Base-by-base conservation (phyloP, 2,329 filamentous ascomycete genomes). In the Furcasterigmium furcatum region DNA sequence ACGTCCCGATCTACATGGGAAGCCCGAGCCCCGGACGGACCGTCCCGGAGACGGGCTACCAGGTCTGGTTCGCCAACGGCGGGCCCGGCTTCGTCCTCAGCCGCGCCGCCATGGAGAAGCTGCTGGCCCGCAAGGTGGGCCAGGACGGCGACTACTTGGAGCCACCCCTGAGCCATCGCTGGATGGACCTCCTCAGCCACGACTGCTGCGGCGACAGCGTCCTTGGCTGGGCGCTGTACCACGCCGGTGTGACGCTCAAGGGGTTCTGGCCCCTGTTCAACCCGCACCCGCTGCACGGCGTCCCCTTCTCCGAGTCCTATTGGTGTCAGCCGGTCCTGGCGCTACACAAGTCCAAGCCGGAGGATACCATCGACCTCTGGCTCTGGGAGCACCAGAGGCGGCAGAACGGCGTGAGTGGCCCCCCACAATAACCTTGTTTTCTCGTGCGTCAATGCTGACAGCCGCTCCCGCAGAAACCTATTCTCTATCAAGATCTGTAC, bases 141-240 rank as follows among this genome's bases (percentile, higher is more conserved):
- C 36, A 52, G 5, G 52, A 57, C 40, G 65, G 68, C 2, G 61
- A 71, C 43, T 73, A 67, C 41, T 50, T 60, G 9, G 68, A 73
- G 7, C 58, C 62, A 2, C 57, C 67, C n/a, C 49, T 65, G 32
- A 64, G 58, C 27, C 56, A 67, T 44, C 63, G 61, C 47, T 75
- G 69, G 62, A 60, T 71, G 38, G 59, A 66, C 6, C 49, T 67
- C 29, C 60, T 74, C 19, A 61, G 61, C 24, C 53, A 65, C 12
- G 76, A 82, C 47, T 78, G 73, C 56, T 77, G 74, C 41, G 76
- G 76, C 6, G 76, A 79, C 44, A 74, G 72, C 34, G 67, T 79
- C 7, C 57, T 78, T 4, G 76, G 74, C 4, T 74, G 66, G 59
- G 67, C 66, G 5, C 52, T 79, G 38, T 65, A 64, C 49, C 65